A percentile compares a stretch with the other conserved stretches of the same genome.
These are phyloP conservation scores for Fusarium ambrosium DNA, from an alignment of 2,329 filamentous ascomycete species.

Conservation along the genomic window DNA sequence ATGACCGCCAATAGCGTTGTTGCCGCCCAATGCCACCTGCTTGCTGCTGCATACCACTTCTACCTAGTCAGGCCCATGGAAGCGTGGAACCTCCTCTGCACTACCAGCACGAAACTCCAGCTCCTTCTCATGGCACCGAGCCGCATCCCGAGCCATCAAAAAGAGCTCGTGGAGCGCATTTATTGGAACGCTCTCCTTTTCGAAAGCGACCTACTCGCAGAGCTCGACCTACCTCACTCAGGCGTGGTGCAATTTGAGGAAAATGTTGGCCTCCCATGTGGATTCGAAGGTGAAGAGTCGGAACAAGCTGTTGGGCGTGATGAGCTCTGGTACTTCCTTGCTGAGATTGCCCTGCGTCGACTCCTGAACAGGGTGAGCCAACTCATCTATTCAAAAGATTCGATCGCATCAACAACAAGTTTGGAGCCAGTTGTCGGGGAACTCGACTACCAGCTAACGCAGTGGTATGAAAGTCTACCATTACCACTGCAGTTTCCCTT, in stretches of 20 bases:
- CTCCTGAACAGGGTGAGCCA: conserved; percentile 84
- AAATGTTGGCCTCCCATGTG: conserved; percentile 81
- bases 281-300: conserved; percentile 79
- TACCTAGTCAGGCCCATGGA: conserved; percentile 86
- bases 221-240: conserved; percentile 85
- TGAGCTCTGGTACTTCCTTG: conserved; percentile 88
- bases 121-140: conserved; percentile 81
- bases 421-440: conserved; percentile 84
- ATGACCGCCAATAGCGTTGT: conserved; percentile 85
- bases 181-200: conserved; percentile 89
- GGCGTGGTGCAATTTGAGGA: conserved; percentile 88
- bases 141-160: conserved; percentile 76
- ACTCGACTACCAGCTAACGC: conserved; percentile 84
- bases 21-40: conserved; percentile 83
- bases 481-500: conserved; percentile 83
- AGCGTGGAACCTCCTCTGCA: conserved; percentile 85
- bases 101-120: conserved; percentile 85
- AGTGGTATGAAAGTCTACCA: conserved; percentile 87
- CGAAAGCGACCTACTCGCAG: conserved; percentile 83
- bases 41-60: conserved; percentile 85
- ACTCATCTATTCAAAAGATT: conserved; percentile 82
- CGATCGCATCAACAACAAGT: conserved; percentile 77
- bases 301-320: conserved; percentile 77
- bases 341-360: conserved; percentile 83
- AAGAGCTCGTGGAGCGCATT: conserved; percentile 80